Conservation (phyloP, 352 stramenopile genomes). For the Phytopythium ostracodes region DNA sequence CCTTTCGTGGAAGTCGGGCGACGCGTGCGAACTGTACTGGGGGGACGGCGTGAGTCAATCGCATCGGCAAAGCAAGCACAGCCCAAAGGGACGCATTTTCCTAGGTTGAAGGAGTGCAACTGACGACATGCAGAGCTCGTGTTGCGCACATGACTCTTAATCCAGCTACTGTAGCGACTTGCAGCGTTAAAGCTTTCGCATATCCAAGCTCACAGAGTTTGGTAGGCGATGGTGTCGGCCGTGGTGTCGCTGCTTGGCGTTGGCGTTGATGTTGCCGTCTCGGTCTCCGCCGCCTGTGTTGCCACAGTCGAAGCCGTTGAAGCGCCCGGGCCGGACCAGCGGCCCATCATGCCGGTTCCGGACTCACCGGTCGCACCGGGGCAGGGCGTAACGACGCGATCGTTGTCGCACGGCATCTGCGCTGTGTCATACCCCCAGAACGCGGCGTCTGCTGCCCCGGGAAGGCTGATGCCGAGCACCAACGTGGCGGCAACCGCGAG, state of each 20-base stretch:
- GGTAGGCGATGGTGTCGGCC: neutral
- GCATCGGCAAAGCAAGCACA: no score
- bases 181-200: no score
- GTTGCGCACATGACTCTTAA: no score
- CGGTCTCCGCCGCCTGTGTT: neutral
- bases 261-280: neutral
- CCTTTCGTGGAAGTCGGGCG: no score
- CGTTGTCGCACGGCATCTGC: constrained; percentile 12
- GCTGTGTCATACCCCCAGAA: constrained; percentile 43
- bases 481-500: constrained; percentile 5
- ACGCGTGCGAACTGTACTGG: no score
- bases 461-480: constrained; percentile 23
- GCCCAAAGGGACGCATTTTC: no score
- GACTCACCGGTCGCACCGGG: neutral
- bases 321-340: neutral
- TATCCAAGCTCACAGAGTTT: neutral
- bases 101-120: no score
- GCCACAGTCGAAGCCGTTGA: neutral
- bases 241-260: no score
- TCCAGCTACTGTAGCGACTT: neutral
- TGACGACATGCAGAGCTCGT: no score
- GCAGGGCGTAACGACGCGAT: neutral
- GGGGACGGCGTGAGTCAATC: no score
- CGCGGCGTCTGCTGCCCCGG: constrained; percentile 14
- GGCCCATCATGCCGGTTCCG: neutral